Base-by-base conservation (phyloP, 2,329 filamentous ascomycete genomes). In the Dactylellina drechsleri region DNA sequence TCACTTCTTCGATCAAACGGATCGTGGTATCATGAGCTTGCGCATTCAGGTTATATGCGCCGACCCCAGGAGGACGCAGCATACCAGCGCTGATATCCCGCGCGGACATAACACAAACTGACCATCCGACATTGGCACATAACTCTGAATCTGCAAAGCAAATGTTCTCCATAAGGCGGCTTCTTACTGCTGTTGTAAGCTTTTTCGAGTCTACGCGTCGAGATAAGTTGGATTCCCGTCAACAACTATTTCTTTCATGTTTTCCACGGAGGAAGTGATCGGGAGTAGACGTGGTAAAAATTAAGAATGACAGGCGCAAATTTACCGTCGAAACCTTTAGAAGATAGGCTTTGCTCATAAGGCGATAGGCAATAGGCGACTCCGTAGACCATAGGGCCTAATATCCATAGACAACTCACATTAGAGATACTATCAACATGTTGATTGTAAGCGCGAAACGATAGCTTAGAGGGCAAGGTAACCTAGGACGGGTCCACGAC, bases 131-230 rank as follows among this genome's bases (percentile, higher is more conserved):
- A 2, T 86, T 85, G 16, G 84, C 80, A 79, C 86, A 84, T 28
- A 76, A 65, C 4, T 70, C 72, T 7, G 52, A 18, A 12, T 70
- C 65, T 10, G 59, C 31, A 10, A 28, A 43, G n/a, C 65, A 76
- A 36, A 70, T 66, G 12, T 65, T 58, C 72, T 85, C 83, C 87
- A 90, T 89, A 36, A 98, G 87, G 7, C 85, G 82, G 13, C 91
- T 90, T 77, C 94, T 92, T 43, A 94, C 88, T n/a, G 85, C 84
- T 0, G 93, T 88, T 0, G 91, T 96, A 45, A 98, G 88, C 4
- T 93, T 92, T 84, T 98, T 98, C 81, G 91, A 96, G 85, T 98
- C 94, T 85, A 97, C 91, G 83, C 97, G 97, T 84, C 90, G 91
- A 81, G 45, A 43, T 23, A 31, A 26, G 18, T 45, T 26, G 90